Evolutionary conservation across 257 asterid genomes (phyloP).

Genomic region (Solanum verrucosum): DNA sequence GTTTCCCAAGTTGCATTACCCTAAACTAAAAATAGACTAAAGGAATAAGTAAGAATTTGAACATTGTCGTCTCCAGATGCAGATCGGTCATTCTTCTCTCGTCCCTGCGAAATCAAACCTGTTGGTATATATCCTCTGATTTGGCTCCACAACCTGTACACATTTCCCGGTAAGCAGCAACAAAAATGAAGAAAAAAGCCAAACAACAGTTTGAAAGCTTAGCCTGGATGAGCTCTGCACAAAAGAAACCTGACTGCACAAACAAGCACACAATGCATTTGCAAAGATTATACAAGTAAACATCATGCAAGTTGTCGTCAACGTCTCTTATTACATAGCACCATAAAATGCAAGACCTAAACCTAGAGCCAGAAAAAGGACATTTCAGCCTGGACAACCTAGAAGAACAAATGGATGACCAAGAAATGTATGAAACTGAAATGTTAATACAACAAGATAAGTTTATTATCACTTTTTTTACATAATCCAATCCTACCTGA

Average conservation of each 20-base stretch:
- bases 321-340: neutral
- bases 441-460: neutral
- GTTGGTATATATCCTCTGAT: constrained; percentile 9
- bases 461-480: neutral
- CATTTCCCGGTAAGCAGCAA: constrained; percentile 41
- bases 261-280: constrained; percentile 24
- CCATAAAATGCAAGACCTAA: neutral
- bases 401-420: neutral
- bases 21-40: neutral
- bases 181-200: neutral
- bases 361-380: neutral
- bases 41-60: neutral
- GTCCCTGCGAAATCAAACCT: constrained; percentile 30
- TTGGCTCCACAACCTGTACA: constrained; percentile 59
- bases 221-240: constrained; percentile 37
- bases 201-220: constrained; percentile 15
- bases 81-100: neutral
- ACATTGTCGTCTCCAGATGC: neutral
- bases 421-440: neutral
- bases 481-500: neutral
- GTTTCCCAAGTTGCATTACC: neutral
- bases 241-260: constrained; percentile 68
- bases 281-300: neutral
- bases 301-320: neutral
- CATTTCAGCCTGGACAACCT: neutral